These are phyloP conservation scores for Ogataea salicorniae DNA, from an alignment of 805 yeast species.

Conservation along the genomic window DNA sequence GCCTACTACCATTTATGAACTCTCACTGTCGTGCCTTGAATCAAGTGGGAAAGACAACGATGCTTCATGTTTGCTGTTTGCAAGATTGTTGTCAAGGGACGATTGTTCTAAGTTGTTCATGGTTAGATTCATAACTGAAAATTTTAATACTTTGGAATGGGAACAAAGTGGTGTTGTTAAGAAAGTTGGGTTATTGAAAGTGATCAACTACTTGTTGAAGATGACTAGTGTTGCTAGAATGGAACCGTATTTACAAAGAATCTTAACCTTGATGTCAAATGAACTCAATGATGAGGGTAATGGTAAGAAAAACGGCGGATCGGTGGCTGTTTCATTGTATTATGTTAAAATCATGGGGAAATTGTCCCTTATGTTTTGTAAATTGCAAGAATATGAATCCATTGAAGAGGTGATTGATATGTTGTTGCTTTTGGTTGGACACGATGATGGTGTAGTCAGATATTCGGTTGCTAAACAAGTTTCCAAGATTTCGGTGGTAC, in stretches of 20 bases:
- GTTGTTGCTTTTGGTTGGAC: conserved; percentile 39
- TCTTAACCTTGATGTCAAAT: conserved; percentile 14
- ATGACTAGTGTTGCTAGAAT: conserved; percentile 5
- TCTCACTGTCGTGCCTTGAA: conserved; percentile 31
- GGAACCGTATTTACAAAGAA: conserved; percentile 3
- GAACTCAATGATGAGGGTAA: conserved; percentile 7
- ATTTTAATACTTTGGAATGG: conserved; percentile 18
- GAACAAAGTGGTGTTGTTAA: conserved; percentile 7
- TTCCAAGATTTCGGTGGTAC: conserved; percentile 38
- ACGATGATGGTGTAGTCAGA: conserved; percentile 52
- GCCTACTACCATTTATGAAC: conserved; percentile 31
- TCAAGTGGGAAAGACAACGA: conserved; percentile 55
- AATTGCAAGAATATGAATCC: conserved; percentile 26
- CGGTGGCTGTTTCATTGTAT: conserved; percentile 12
- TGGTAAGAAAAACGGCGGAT: neutral
- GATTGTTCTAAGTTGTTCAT: conserved; percentile 31
- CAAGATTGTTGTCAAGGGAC: conserved; percentile 47
- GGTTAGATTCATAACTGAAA: conserved; percentile 21
- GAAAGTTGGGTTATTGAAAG: conserved; percentile 17
- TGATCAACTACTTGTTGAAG: conserved; percentile 23
- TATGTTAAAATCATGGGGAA: conserved; percentile 36
- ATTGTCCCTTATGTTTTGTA: conserved; percentile 27
- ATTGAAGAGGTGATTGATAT: conserved; percentile 48
- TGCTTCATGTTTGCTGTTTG: conserved; percentile 46
- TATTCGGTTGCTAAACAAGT: conserved; percentile 64